Base-by-base conservation (phyloP, 345 rosid species). In the Corchorus capsularis region DNA sequence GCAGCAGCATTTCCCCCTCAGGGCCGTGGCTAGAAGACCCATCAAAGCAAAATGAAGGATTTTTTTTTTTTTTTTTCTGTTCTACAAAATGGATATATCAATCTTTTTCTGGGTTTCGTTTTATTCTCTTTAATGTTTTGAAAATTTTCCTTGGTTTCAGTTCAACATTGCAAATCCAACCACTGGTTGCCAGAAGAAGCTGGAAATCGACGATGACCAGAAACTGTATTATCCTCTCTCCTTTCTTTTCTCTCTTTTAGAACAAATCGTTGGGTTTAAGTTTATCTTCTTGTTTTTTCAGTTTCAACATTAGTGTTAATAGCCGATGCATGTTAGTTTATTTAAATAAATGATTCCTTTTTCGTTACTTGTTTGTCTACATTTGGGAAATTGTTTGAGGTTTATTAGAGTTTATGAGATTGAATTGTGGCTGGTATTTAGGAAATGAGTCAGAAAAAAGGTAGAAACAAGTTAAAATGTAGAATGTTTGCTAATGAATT, bases 121-220 rank as follows among this genome's bases (percentile, higher is more conserved):
- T 53, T 3, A 27, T 8, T 74, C 14, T 63, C 59, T 12, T 19
- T 0, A 10, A 41, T 22, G 34, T 9, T 9, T 55, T 16, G 19
- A 3, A 55, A 41, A 52, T 2, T 69, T 53, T 64, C 15, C 19
- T 12, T 69, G 20, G n/a, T 79, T 79, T 41, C 80, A 86, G 86
- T 83, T 86, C 77, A 86, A 86, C 72, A 83, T 83, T 13, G 86
- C 86, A 59, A 81, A 81, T 57, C 87, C 90, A 3, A 83, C 90
- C 54, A 85, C 87, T 11, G 90, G 88, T 2, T 87, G 87, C 83
- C 90, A 81, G 82, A 87, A 87, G 86, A 82, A 84, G 82, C 87
- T 87, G 37, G 88, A 87, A 75, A 81, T 84, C 80, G 89, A 84
- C 67, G 87, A 84, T 82, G 87, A 84, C 77, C 82, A 80, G 72